A percentile compares a stretch with the other conserved stretches of the same genome.
Evolutionary conservation across 805 yeast species (phyloP).

Genomic region (Kluyveromyces aestuarii): DNA sequence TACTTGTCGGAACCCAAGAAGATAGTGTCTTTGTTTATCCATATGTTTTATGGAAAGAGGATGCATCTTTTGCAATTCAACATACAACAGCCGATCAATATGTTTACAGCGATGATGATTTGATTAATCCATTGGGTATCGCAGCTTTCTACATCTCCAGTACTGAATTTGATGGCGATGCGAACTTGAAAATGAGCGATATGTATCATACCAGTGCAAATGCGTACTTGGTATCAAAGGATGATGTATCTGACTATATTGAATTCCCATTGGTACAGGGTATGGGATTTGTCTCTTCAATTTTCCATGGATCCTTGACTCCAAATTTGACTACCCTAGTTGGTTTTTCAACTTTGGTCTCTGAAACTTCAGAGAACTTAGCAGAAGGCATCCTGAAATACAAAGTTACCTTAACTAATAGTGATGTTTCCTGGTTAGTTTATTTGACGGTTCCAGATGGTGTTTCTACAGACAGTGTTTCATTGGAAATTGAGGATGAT

Average conservation of each 20-base stretch:
- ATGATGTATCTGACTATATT: slow-evolving; percentile 29
- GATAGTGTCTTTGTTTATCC: slow-evolving; percentile 58
- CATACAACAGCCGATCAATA: slow-evolving; percentile 41
- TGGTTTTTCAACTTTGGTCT: slow-evolving; percentile 35
- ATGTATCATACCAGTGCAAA: slow-evolving; percentile 44
- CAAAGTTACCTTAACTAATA: slow-evolving; percentile 38
- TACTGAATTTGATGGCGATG: slow-evolving; percentile 38
- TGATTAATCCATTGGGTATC: slow-evolving; percentile 45
- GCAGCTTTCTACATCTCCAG: slow-evolving; percentile 45
- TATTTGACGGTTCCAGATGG: slow-evolving; percentile 36
- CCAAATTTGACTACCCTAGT: slow-evolving; percentile 38
- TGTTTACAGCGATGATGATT: slow-evolving; percentile 34
- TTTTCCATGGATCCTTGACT: slow-evolving; percentile 40
- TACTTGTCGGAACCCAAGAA: slow-evolving; percentile 46
- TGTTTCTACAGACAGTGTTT: slow-evolving; percentile 21
- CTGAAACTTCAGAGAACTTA: slow-evolving; percentile 26
- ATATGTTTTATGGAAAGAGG: slow-evolving; percentile 51
- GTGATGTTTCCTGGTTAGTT: slow-evolving; percentile 41
- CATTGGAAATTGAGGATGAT: slow-evolving; percentile 27
- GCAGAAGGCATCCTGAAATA: slow-evolving; percentile 41
- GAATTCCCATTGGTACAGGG: slow-evolving; percentile 49
- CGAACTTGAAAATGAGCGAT: slow-evolving; percentile 33
- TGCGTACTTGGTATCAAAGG: slow-evolving; percentile 30
- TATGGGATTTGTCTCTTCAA: slow-evolving; percentile 47
- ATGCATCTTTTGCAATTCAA: slow-evolving; percentile 51